A percentile compares a stretch with the other conserved stretches of the same genome.
phyloP scores from a whole-genome alignment of 148 eudicot species.

The Polygonum maritimum region DNA sequence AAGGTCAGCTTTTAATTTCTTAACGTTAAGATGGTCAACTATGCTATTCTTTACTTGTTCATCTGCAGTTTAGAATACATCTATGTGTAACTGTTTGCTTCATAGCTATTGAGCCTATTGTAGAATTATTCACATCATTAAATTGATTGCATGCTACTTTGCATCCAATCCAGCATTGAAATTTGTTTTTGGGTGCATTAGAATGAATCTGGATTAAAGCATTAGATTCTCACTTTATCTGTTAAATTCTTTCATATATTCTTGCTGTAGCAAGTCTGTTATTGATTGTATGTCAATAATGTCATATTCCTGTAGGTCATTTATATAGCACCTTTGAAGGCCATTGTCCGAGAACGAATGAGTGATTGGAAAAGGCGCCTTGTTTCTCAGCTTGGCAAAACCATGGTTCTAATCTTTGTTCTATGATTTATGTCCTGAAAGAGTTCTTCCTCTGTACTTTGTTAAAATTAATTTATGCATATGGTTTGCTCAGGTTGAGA shows the following conservation, averaged over 20 bases:
- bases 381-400: conserved; percentile 79
- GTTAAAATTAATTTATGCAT: conserved; percentile 9
- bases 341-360: conserved; percentile 96
- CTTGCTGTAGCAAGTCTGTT: background rate
- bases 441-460: background rate
- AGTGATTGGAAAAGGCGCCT: conserved; percentile 87
- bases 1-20: conserved; percentile 22
- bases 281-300: background rate
- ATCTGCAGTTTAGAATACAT: conserved; percentile 18
- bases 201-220: background rate
- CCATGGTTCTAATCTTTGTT: conserved; percentile 36
- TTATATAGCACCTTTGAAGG: conserved; percentile 96
- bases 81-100: conserved; percentile 1
- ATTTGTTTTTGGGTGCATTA: background rate
- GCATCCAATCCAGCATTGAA: background rate
- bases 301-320: conserved; percentile 28
- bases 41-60: background rate
- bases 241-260: background rate
- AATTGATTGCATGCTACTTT: background rate
- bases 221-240: background rate
- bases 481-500: conserved; percentile 67
- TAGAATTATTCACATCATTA: background rate
- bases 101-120: background rate
- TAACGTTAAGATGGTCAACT: background rate
- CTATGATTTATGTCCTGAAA: background rate